A percentile compares a stretch with the other conserved stretches of the same genome.
These are phyloP conservation scores for Dovyalis caffra DNA, from an alignment of 345 rosid genomes.

Conservation along the genomic window DNA sequence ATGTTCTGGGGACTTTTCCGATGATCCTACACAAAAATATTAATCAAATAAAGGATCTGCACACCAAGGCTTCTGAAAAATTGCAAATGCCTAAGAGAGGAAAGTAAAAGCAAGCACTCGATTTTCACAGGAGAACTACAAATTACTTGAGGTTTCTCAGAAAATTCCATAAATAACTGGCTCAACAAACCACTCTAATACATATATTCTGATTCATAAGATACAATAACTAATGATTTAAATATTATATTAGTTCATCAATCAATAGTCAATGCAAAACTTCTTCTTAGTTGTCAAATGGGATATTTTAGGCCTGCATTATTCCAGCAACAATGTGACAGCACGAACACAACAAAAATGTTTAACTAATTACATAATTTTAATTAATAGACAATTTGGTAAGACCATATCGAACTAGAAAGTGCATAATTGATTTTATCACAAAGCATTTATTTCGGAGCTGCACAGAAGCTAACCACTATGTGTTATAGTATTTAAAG, in stretches of 20 bases:
- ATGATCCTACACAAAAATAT: slow-evolving; percentile 59
- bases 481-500: background rate
- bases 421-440: background rate
- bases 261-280: background rate
- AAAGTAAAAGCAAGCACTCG: background rate
- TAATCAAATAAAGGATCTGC: slow-evolving; percentile 13
- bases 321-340: background rate
- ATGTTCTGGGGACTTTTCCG: slow-evolving; percentile 90
- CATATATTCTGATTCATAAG: too few species aligned
- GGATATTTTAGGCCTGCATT: background rate
- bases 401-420: background rate
- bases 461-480: background rate
- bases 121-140: background rate
- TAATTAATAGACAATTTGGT: background rate
- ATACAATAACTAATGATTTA: too few species aligned
- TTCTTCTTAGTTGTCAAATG: background rate
- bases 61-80: slow-evolving; percentile 15
- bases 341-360: background rate
- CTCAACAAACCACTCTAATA: background rate
- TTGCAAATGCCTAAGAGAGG: background rate
- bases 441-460: background rate
- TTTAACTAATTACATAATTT: background rate
- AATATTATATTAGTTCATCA: too few species aligned
- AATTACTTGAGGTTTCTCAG: background rate
- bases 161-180: background rate